Evolutionary conservation across 1,284 basidiomycete genomes (phyloP).

Genomic region (Fomitopsis pinicola): DNA sequence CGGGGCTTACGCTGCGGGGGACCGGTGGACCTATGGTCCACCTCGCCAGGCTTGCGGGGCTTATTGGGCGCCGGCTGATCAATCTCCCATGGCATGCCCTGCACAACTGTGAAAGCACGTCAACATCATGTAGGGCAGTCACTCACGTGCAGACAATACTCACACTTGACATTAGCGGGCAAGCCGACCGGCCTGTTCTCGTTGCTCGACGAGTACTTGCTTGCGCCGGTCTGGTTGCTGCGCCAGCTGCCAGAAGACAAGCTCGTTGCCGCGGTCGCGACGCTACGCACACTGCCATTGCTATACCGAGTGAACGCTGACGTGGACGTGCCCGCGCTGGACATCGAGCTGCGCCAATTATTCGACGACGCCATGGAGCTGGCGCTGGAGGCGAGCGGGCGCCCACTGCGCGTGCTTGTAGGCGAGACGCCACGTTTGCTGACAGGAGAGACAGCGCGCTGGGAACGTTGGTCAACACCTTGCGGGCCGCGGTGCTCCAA

Average conservation of each 20-base stretch:
- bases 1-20: slow-evolving; percentile 62
- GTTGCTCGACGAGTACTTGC: slow-evolving; percentile 21
- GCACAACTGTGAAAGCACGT: slow-evolving; percentile 49
- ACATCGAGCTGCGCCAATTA: slow-evolving; percentile 75
- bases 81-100: slow-evolving; percentile 71
- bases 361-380: slow-evolving; percentile 60
- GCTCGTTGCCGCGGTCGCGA: slow-evolving; percentile 75
- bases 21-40: slow-evolving; percentile 54
- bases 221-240: slow-evolving; percentile 23
- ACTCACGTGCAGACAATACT: slow-evolving; percentile 29
- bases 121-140: slow-evolving; percentile 2
- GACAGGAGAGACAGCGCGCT: slow-evolving; percentile 38
- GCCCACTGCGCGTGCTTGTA: slow-evolving; percentile 49
- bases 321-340: slow-evolving; percentile 62
- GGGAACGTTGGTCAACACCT: slow-evolving; percentile 15
- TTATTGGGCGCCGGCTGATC: slow-evolving; percentile 61
- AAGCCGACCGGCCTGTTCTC: slow-evolving; percentile 12
- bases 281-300: slow-evolving; percentile 66
- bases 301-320: slow-evolving; percentile 72
- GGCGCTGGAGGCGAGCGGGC: slow-evolving; percentile 48
- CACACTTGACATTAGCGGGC: slow-evolving; percentile 78
- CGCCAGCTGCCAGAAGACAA: slow-evolving; percentile 70
- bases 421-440: slow-evolving; percentile 45
- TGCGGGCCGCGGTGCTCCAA: slow-evolving; percentile 12
- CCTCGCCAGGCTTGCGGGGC: slow-evolving; percentile 57